Base-by-base conservation (phyloP, 2,329 filamentous ascomycete species). In the Colletotrichum sp. region DNA sequence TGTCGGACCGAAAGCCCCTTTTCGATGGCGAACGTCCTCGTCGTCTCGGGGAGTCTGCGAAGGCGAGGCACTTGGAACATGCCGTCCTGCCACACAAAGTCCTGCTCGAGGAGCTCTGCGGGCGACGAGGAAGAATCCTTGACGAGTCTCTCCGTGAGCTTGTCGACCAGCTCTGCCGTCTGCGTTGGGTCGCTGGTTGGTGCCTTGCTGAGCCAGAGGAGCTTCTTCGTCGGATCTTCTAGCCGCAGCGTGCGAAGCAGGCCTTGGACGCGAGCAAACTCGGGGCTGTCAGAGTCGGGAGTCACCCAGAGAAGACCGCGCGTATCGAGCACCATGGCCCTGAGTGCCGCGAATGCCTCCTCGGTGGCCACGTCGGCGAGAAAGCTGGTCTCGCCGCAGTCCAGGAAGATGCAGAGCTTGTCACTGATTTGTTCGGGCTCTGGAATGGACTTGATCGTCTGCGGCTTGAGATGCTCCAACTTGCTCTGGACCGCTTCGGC, bases 401-500 rank as follows among this genome's bases (percentile, higher is more conserved):
- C 38, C 0, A 43, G 38, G 38, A 43, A 43, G 18, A 43, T 43
- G 0, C 38, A 43, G 38, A 43, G 12, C 38, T n/a, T 43, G 16
- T 43, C 38, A n/a, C 38, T 43, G 38, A 43, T 43, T 1, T n/a
- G 38, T 43, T 10, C 5, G 38, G 38, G 1, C 38, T 43, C 18
- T 12, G 38, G 3, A n/a, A 43, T 1, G 38, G 38, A n/a, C 38
- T 43, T 43, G 38, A 43, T 43, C 3, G 0, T 43, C 8, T 43
- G 38, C 0, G 38, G 5, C 38, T 43, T 3, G 38, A 43, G 38
- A 43, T 43, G 18, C 38, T 43, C 38, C 38, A 43, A 3, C 18
- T 43, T 43, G 38, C 38, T 43, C 3, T 43, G 38, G 0, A 43
- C 18, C 0, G 38, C 38, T 0, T 0, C 38, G 38, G 5, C 38